These are phyloP conservation scores for Beauveria bassiana DNA, from an alignment of 2,329 filamentous ascomycete species.

Conservation along the genomic window DNA sequence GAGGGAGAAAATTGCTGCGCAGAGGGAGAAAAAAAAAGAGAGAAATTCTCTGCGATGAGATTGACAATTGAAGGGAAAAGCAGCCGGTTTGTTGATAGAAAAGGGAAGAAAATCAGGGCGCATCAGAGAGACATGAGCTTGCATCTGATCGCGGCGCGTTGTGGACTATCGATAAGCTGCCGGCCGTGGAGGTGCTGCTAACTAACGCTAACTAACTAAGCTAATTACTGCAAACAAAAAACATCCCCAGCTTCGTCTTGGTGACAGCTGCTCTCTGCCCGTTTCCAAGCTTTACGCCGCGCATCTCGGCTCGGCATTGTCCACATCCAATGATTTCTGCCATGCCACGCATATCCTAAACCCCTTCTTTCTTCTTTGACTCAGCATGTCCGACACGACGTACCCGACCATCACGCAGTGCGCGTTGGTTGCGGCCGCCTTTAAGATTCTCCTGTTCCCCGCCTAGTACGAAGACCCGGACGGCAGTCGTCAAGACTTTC, in stretches of 20 bases:
- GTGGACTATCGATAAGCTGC: slow-evolving; percentile 10
- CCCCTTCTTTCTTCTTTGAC: neutral
- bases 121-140: neutral
- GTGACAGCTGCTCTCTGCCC: neutral
- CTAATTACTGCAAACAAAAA: neutral
- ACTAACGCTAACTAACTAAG: too few species aligned
- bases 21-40: too few species aligned
- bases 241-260: neutral
- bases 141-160: neutral
- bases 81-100: neutral
- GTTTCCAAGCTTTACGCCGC: neutral
- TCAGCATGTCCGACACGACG: slow-evolving; percentile 59
- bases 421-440: slow-evolving; percentile 74
- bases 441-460: slow-evolving; percentile 89
- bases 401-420: slow-evolving; percentile 87
- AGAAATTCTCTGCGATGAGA: neutral
- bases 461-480: slow-evolving; percentile 66
- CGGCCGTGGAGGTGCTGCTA: neutral
- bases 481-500: too few species aligned
- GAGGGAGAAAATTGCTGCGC: neutral
- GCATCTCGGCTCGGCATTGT: neutral
- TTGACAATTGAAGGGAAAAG: neutral
- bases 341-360: neutral
- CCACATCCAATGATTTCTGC: neutral
- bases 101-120: neutral